Evolutionary conservation across 164 flowering plant genomes (phyloP), one percentile per base, ranked within the genome.

Genomic region (Tetrastigma voinierianum): DNA sequence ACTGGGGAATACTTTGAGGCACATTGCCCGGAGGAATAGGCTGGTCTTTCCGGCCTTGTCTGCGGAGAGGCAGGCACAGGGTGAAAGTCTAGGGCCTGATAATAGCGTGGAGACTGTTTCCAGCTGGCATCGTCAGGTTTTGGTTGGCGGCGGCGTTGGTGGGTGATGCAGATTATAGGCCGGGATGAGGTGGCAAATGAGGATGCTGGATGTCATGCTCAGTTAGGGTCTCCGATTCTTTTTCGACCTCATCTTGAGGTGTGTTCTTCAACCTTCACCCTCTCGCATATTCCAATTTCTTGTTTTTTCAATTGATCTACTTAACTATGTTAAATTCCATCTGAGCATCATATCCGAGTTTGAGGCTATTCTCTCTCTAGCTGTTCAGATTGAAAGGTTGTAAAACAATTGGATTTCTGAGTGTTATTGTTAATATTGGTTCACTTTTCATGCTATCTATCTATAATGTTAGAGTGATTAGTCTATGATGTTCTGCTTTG

Each of bases 101-200:
- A 78, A 75, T 55, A 78, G 84, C 44, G 84, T 81, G 53, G 86
- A 82, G 77, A 78, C 84, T 55, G 82, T 82, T 25, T 84, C 83
- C n/a, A 80, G 84, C 65, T 72, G 70, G 71, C 80, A 74, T 11
- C 15, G 16, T 46, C 57, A 70, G 65, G 60, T 55, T 20, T 70
- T 69, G 18, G 78, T 68, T 65, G 82, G 70, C 17, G 65, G 57
- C 23, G n/a, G n/a, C n/a, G n/a, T n/a, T n/a, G 52, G 67, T 10
- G 74, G 68, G 64, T 44, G 48, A 47, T 44, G 77, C 68, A n/a
- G 62, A 14, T 20, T 65, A 70, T 11, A 59, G 61, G 12, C 25
- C 65, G n/a, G 20, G 64, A n/a, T 56, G 49, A 61, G 13, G 51
- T 67, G 60, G 52, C 62, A 45, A 74, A 65, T 44, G 77, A 78